Conservation (phyloP, 2,329 filamentous ascomycete species). For the Ramichloridium luteum region DNA sequence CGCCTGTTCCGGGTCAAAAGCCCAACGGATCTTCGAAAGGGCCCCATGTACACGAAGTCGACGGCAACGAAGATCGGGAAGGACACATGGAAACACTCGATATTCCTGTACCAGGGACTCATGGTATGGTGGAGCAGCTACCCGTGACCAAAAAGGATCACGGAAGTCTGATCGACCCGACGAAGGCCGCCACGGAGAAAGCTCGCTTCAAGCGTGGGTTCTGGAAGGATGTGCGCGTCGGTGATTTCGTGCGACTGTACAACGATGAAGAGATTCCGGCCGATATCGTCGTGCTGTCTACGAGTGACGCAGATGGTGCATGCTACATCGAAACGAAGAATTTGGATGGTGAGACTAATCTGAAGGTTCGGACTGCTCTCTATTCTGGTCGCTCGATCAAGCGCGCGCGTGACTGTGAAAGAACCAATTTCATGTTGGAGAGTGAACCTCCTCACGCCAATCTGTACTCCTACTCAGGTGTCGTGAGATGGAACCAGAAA, state of each 20-base stretch:
- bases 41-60: background rate
- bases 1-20: conserved; percentile 51
- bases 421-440: conserved; percentile 73
- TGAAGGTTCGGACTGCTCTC: conserved; percentile 87
- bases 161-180: conserved; percentile 63
- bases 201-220: conserved; percentile 83
- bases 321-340: conserved; percentile 99
- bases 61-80: conserved; percentile 8
- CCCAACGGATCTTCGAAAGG: conserved; percentile 17
- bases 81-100: conserved; percentile 16
- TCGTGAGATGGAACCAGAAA: conserved; percentile 72
- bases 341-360: conserved; percentile 90
- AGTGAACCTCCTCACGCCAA: conserved; percentile 89
- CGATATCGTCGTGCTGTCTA: conserved; percentile 82
- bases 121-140: conserved; percentile 13
- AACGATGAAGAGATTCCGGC: conserved; percentile 93
- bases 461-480: conserved; percentile 87
- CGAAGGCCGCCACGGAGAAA: conserved; percentile 50
- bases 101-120: conserved; percentile 16
- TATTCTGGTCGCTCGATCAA: conserved; percentile 71
- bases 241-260: conserved; percentile 92
- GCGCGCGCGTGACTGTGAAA: conserved; percentile 86
- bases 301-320: conserved; percentile 83
- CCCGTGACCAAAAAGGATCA: conserved; percentile 39
- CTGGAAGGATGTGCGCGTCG: conserved; percentile 92